Percentiles rank a stretch among this genome's conserved stretches.
Conservation (phyloP, 2,329 filamentous ascomycete species). For the Hymenoscyphus fraxineus region DNA sequence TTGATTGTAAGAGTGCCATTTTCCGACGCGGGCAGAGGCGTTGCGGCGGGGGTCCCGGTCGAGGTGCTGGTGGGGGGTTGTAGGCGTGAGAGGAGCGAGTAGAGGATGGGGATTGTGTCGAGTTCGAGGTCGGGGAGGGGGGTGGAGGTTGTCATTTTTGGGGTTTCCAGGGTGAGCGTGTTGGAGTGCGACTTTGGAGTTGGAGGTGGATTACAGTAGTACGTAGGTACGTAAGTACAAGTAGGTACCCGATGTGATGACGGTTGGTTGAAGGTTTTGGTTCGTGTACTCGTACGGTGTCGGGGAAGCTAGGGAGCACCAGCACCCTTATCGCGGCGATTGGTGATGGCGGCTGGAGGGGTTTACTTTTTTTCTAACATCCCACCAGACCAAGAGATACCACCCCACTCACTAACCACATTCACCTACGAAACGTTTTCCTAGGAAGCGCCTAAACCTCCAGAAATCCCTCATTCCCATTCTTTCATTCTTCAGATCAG, state of each 20-base stretch:
- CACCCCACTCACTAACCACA: slow-evolving; percentile 1
- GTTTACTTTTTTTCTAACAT: not conserved
- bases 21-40: slow-evolving; percentile 27
- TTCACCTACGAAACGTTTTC: not conserved
- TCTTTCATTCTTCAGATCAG: not conserved
- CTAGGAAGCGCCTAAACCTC: not conserved
- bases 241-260: not conserved
- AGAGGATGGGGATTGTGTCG: slow-evolving; percentile 79
- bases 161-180: slow-evolving; percentile 22
- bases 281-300: not conserved
- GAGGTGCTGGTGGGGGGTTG: slow-evolving; percentile 43
- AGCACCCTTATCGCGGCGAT: slow-evolving; percentile 2
- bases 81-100: slow-evolving; percentile 72
- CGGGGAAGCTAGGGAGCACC: not conserved
- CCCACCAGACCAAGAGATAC: not conserved
- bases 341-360: slow-evolving; percentile 2
- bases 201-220: not conserved
- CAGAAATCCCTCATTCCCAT: not conserved
- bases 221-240: no score
- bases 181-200: no score
- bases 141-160: slow-evolving; percentile 27
- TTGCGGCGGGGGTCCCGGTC: slow-evolving; percentile 31
- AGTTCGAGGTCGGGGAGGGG: slow-evolving; percentile 45
- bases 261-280: not conserved
- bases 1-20: slow-evolving; percentile 46